phyloP scores from a whole-genome alignment of 768 basidiomycete species.

The Rhizopogon rudus region DNA sequence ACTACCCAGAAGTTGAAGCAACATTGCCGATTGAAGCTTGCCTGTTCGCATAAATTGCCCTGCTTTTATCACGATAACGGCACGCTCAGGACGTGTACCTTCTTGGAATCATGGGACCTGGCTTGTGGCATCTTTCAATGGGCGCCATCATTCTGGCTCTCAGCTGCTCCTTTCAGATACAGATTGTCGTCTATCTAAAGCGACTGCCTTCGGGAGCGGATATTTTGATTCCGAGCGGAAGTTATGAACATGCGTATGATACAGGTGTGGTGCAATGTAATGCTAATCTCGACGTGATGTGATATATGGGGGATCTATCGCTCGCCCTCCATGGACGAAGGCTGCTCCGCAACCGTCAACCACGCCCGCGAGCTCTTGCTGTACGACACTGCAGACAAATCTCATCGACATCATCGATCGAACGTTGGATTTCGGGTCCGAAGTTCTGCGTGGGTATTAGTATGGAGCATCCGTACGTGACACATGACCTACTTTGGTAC shows the following conservation, averaged over 20 bases:
- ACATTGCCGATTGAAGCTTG: not conserved
- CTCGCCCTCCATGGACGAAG: not conserved
- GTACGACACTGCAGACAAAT: slow-evolving; percentile 67
- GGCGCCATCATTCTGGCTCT: not conserved
- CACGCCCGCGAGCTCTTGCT: slow-evolving; percentile 37
- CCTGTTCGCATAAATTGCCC: not conserved
- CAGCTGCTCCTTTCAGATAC: not conserved
- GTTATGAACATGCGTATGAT: slow-evolving; percentile 18
- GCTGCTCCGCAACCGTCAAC: slow-evolving; percentile 5
- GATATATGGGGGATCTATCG: not conserved
- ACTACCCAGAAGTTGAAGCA: not conserved
- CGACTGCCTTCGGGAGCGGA: slow-evolving; percentile 6
- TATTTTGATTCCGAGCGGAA: slow-evolving; percentile 5
- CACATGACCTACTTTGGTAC: slow-evolving; percentile 47
- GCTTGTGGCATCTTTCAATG: not conserved
- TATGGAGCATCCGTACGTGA: slow-evolving; percentile 8
- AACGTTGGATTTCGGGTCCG: slow-evolving; percentile 62
- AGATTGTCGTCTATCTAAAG: not conserved
- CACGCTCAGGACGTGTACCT: slow-evolving; percentile 2
- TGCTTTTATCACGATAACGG: slow-evolving; percentile 7
- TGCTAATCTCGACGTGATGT: slow-evolving; percentile 11
- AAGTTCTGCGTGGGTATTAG: slow-evolving; percentile 42
- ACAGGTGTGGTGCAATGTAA: slow-evolving; percentile 23
- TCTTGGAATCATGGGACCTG: slow-evolving; percentile 3
- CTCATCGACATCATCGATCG: slow-evolving; percentile 67